A percentile compares a stretch with the other conserved stretches of the same genome.
Evolutionary conservation across 352 stramenopile genomes (phyloP).

Genomic region (Phytophthora cryptogea): DNA sequence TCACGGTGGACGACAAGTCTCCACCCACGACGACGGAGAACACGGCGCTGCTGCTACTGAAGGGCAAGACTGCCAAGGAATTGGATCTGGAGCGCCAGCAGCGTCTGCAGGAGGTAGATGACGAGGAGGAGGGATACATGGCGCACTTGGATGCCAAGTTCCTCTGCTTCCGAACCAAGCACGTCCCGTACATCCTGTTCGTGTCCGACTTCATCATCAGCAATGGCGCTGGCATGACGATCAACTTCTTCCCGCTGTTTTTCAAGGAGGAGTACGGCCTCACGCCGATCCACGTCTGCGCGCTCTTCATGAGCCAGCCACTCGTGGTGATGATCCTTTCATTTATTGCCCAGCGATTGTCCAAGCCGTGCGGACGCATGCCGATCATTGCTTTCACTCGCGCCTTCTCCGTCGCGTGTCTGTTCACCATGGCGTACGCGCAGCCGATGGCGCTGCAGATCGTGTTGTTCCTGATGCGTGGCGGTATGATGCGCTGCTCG

Average conservation of each 20-base stretch:
- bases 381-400: slow-evolving; percentile 75
- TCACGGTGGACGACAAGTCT: slow-evolving; percentile 35
- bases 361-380: slow-evolving; percentile 64
- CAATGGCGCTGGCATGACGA: slow-evolving; percentile 85
- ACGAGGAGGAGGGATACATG: slow-evolving; percentile 40
- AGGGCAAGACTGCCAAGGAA: slow-evolving; percentile 34
- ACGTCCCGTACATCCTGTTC: slow-evolving; percentile 77
- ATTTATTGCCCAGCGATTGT: slow-evolving; percentile 55
- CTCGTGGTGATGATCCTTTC: slow-evolving; percentile 73
- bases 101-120: slow-evolving; percentile 23
- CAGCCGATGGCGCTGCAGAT: slow-evolving; percentile 64
- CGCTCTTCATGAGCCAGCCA: slow-evolving; percentile 70
- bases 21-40: slow-evolving; percentile 38
- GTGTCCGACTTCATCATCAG: slow-evolving; percentile 83
- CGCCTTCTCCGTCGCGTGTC: slow-evolving; percentile 55
- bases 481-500: slow-evolving; percentile 85
- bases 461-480: slow-evolving; percentile 72
- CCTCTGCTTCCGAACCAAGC: slow-evolving; percentile 63
- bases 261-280: slow-evolving; percentile 83
- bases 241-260: slow-evolving; percentile 87
- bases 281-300: slow-evolving; percentile 71
- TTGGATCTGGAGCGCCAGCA: slow-evolving; percentile 36
- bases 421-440: slow-evolving; percentile 69
- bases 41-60: slow-evolving; percentile 36
- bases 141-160: slow-evolving; percentile 48